A percentile compares a stretch with the other conserved stretches of the same genome.
Conservation (phyloP, 352 stramenopile species). For the Blastocystis hominis region DNA sequence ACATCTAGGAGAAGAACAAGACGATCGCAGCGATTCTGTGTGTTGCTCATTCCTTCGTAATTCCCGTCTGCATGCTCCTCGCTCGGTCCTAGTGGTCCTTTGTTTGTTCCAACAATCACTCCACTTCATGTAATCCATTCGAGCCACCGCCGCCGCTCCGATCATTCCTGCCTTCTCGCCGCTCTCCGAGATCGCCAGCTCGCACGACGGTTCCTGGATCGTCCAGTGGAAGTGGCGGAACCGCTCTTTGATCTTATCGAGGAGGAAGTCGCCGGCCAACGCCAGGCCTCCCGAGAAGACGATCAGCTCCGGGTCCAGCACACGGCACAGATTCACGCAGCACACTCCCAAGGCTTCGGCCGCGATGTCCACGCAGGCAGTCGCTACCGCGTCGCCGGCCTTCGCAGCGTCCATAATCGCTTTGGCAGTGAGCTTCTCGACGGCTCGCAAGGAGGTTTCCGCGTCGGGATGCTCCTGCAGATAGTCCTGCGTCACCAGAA, state of each 20-base stretch:
- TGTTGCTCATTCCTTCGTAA: neutral
- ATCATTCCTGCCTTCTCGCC: neutral
- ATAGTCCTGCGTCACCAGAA: neutral
- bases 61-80: no score
- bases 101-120: neutral
- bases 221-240: slow-evolving; percentile 24
- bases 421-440: slow-evolving; percentile 7
- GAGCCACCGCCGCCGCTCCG: slow-evolving; percentile 8
- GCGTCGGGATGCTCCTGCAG: neutral
- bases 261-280: neutral
- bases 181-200: neutral
- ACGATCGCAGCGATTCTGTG: no score
- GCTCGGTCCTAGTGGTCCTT: neutral
- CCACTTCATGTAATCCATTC: slow-evolving; percentile 9
- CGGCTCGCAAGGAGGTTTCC: neutral
- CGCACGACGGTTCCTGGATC: slow-evolving; percentile 10
- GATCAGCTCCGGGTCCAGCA: slow-evolving; percentile 36
- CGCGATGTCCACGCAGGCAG: slow-evolving; percentile 8
- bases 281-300: slow-evolving; percentile 36
- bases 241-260: slow-evolving; percentile 1
- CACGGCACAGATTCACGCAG: slow-evolving; percentile 33
- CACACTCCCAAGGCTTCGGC: slow-evolving; percentile 30
- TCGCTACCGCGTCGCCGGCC: neutral
- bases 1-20: no score
- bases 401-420: slow-evolving; percentile 14